phyloP scores from a whole-genome alignment of 768 basidiomycete species.

The Auriscalpium vulgare region DNA sequence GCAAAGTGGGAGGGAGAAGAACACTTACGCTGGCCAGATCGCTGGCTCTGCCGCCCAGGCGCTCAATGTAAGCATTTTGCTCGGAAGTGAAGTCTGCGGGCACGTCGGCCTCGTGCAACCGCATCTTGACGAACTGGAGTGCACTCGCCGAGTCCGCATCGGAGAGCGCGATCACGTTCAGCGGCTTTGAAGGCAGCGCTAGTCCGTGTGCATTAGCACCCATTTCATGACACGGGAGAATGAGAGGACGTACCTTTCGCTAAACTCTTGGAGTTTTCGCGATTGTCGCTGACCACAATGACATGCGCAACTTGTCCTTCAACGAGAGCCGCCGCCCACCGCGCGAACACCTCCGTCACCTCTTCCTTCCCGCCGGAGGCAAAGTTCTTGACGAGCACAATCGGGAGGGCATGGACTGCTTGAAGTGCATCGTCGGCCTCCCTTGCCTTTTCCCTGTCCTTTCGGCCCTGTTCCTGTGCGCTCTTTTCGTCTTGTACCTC shows the following conservation, averaged over 20 bases:
- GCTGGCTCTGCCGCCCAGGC: slow-evolving; percentile 84
- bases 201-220: not conserved
- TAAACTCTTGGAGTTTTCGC: slow-evolving; percentile 78
- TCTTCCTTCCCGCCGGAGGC: slow-evolving; percentile 57
- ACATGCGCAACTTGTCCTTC: slow-evolving; percentile 90
- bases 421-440: slow-evolving; percentile 33
- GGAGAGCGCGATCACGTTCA: slow-evolving; percentile 68
- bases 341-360: slow-evolving; percentile 62
- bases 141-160: slow-evolving; percentile 83
- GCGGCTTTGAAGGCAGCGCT: slow-evolving; percentile 82
- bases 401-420: slow-evolving; percentile 59
- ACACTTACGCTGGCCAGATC: slow-evolving; percentile 74
- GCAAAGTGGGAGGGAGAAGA: not conserved
- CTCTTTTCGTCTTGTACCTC: not conserved
- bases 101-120: slow-evolving; percentile 52
- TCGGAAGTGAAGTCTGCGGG: slow-evolving; percentile 45
- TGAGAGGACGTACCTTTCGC: slow-evolving; percentile 50
- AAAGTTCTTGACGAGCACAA: slow-evolving; percentile 83
- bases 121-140: slow-evolving; percentile 73
- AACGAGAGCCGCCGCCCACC: slow-evolving; percentile 78
- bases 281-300: slow-evolving; percentile 82
- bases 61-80: slow-evolving; percentile 53
- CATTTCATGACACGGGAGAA: not conserved
- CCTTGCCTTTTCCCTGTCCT: not conserved
- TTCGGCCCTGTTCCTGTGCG: too few species aligned